Evolutionary conservation across 2,329 filamentous ascomycete genomes (phyloP), one percentile per base, ranked within the genome.

Genomic region (Venturia pyrina): DNA sequence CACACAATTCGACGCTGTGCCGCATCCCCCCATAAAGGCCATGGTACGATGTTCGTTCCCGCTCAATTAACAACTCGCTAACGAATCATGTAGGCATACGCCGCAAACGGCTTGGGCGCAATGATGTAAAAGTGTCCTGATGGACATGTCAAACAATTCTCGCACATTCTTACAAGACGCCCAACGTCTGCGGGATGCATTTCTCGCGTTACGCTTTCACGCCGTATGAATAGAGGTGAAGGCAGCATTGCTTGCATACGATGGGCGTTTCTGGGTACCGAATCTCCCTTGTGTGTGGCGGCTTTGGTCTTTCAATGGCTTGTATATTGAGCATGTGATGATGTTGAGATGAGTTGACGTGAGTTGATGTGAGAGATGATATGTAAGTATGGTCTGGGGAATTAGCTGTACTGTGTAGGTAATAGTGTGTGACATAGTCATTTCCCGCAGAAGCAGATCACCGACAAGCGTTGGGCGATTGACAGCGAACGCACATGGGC

Each of bases 1-100:
- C 79, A 85, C 95, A 76, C 89, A 96, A 75, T 99, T 99, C 71
- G 93, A 98, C 72, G 95, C 95, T 8, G 95, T 99, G 65, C 93
- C 93, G 68, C 95, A 99, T 81, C 95, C 95, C 15, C 85, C 96
- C 73, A 95, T 99, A 75, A 91, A 89, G 77, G 93, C 95, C 17
- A 99, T 99, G 86, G 85, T 66, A 56, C 15, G 59, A 28, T 28
- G 8, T 17, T 1, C 8, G 43, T 64, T 34, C 7, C 21, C 24
- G 7, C 17, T n/a, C 17, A 8, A 3, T 40, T 7, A 7, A 64
- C 2, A 15, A 4, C 2, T 15, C 5, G 5, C 44, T 56, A 41
- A 64, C 32, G 56, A 28, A 1, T 24, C 7, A 17, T 32, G 15
- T 19, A 64, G 62, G 62, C 91, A 5, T 96, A 96, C 76, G 91